Evolutionary conservation across 441 rosid species (phyloP).

Genomic region (Capsella rubella): DNA sequence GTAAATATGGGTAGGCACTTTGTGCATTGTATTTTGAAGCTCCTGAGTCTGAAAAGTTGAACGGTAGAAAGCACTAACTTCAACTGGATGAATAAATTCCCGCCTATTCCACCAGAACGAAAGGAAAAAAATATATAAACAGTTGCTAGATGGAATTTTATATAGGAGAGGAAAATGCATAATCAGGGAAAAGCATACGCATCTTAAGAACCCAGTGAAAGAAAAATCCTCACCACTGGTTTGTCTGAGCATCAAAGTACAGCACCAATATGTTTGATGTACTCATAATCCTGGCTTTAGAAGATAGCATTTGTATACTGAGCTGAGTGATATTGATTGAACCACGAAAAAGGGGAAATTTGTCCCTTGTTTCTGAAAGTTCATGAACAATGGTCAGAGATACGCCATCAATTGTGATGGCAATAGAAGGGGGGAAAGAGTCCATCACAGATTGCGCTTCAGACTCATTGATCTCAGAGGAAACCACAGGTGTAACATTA

Average conservation of each 20-base stretch:
- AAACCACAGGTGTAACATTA: slow-evolving; percentile 46
- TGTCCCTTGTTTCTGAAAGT: slow-evolving; percentile 72
- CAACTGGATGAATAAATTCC: slow-evolving; percentile 77
- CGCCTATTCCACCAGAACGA: slow-evolving; percentile 60
- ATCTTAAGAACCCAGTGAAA: slow-evolving; percentile 20
- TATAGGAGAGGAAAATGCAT: slow-evolving; percentile 33
- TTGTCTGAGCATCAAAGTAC: slow-evolving; percentile 80
- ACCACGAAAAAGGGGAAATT: slow-evolving; percentile 75
- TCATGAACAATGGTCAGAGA: slow-evolving; percentile 84
- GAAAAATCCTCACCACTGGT: slow-evolving; percentile 68
- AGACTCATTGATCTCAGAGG: slow-evolving; percentile 43
- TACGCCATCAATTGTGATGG: slow-evolving; percentile 58
- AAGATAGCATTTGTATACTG: slow-evolving; percentile 64
- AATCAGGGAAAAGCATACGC: slow-evolving; percentile 16
- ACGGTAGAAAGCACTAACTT: slow-evolving; percentile 70
- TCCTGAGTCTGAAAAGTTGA: slow-evolving; percentile 55
- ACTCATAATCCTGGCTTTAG: slow-evolving; percentile 76
- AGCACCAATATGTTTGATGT: slow-evolving; percentile 54
- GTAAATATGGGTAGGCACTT: slow-evolving; percentile 76
- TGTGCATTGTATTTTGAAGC: slow-evolving; percentile 44
- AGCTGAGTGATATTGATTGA: slow-evolving; percentile 58
- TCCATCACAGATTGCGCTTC: slow-evolving; percentile 53
- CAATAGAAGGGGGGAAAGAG: slow-evolving; percentile 61
- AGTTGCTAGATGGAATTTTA: slow-evolving; percentile 27
- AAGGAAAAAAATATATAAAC: slow-evolving; percentile 35